Conservation (phyloP, 208 protist genomes). For the Leishmania tarentolae region DNA sequence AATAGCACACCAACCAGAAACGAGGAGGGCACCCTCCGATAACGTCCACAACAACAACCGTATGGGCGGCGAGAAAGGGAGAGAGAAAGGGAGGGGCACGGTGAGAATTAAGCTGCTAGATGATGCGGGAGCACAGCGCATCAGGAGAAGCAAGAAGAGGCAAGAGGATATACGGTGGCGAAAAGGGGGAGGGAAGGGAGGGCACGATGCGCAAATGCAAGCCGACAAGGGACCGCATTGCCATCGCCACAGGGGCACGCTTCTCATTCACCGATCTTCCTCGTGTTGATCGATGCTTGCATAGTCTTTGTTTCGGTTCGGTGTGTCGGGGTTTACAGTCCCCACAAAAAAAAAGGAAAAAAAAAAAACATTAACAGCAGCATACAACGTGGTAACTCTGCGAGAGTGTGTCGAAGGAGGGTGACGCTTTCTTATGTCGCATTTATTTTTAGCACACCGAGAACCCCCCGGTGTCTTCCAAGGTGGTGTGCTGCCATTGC, state of each 20-base stretch:
- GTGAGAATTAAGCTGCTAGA: not conserved
- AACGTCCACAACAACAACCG: conserved; percentile 13
- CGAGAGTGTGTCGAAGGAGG: not conserved
- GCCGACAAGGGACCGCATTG: no score
- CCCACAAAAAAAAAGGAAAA: not conserved
- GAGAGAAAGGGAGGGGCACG: not conserved
- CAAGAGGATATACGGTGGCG: not conserved
- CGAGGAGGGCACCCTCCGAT: no score
- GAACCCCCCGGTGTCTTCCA: not conserved
- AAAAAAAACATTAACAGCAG: not conserved
- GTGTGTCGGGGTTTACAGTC: not conserved
- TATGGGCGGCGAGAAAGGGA: not conserved
- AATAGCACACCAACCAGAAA: no score
- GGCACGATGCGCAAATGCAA: not conserved
- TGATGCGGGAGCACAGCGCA: not conserved
- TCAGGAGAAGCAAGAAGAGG: not conserved
- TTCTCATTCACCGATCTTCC: not conserved
- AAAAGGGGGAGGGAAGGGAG: not conserved
- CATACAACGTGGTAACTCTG: not conserved
- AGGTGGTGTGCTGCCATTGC: not conserved
- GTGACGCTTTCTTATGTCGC: not conserved
- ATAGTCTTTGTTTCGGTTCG: not conserved
- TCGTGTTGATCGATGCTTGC: not conserved
- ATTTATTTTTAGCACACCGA: not conserved
- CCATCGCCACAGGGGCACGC: not conserved